These are phyloP conservation scores for Paraconiothyrium brasiliense DNA, from an alignment of 2,329 filamentous ascomycete species.

Conservation along the genomic window DNA sequence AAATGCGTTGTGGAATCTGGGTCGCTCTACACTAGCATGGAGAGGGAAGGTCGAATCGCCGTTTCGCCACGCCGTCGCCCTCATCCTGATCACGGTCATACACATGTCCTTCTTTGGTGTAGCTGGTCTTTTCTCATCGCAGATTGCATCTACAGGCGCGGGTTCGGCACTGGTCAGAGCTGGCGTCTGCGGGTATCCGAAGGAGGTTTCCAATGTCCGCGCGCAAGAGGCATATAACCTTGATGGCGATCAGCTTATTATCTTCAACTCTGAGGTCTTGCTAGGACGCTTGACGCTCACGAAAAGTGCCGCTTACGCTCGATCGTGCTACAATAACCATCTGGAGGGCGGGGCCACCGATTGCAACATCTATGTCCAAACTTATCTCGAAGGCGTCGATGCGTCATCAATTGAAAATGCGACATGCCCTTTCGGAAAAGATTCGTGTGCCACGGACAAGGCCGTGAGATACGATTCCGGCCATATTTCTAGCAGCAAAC, in stretches of 20 bases:
- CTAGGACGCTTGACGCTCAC: conserved; percentile 27
- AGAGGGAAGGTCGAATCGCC: conserved; percentile 22
- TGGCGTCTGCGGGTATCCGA: conserved; percentile 25
- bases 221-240: conserved; percentile 13
- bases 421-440: conserved; percentile 29
- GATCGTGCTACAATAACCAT: conserved; percentile 28
- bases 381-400: conserved; percentile 23
- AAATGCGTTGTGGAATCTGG: conserved; percentile 28
- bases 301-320: conserved; percentile 27
- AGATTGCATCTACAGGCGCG: conserved; percentile 22
- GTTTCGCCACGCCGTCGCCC: conserved; percentile 18
- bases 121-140: conserved; percentile 30
- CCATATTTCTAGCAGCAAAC: conserved; percentile 24
- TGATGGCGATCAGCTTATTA: conserved; percentile 17
- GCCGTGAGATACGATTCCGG: conserved; percentile 27
- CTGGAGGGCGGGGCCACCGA: conserved; percentile 12
- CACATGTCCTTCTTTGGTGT: conserved; percentile 28
- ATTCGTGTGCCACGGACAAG: conserved; percentile 20
- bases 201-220: conserved; percentile 21
- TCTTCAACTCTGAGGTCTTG: conserved; percentile 27
- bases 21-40: conserved; percentile 24
- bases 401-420: conserved; percentile 21
- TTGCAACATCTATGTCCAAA: conserved; percentile 27
- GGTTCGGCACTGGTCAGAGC: conserved; percentile 24
- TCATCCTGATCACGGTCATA: conserved; percentile 21